Base-by-base conservation (phyloP, 1,284 basidiomycete genomes). In the Ceratobasidium theobromae region DNA sequence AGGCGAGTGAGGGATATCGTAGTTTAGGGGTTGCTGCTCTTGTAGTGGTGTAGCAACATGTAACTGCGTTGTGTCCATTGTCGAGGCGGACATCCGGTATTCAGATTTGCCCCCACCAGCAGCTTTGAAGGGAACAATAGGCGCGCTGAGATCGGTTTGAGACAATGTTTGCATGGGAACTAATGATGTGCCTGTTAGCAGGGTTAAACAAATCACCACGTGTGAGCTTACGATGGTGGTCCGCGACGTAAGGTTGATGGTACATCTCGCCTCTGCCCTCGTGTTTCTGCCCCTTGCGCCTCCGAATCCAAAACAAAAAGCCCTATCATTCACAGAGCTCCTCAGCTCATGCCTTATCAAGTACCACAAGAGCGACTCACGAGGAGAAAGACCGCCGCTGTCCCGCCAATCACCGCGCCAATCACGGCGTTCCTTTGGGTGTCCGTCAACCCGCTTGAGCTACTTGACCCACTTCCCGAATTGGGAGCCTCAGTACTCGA, bases 111-210 rank as follows among this genome's bases (percentile, higher is more conserved):
- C 23, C 11, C 46, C 46, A n/a, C n/a, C n/a, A n/a, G n/a, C n/a
- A 11, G 9, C 18, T n/a, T 45, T 45, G 45, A 38, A 62, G 8
- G 58, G 58, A 18, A 21, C 35, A n/a, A 52, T 30, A 1, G 58
- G 58, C 3, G 58, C 58, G 30, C 38, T 35, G 30, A 62, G 58
- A 35, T 48, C 46, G 9, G 58, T 51, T n/a, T 62, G 58, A 18
- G 58, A 62, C 5, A 62, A 48, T n/a, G 46, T 62, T 51, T 62
- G 58, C 58, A 62, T 62, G 16, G 58, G 58, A 32, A 62, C 58
- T 62, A 32, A 49, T 18, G 43, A 5, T 8, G 14, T 21, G 18
- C 14, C 23, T 54, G 11, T 6, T 6, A 8, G 35, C 18, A 45
- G 43, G 43, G 43, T 11, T 45, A 21, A 9, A 45, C 9, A 5